Evolutionary conservation across 192 early-diverging fungal species (phyloP).

Genomic region (Ambispora gerdemannii): DNA sequence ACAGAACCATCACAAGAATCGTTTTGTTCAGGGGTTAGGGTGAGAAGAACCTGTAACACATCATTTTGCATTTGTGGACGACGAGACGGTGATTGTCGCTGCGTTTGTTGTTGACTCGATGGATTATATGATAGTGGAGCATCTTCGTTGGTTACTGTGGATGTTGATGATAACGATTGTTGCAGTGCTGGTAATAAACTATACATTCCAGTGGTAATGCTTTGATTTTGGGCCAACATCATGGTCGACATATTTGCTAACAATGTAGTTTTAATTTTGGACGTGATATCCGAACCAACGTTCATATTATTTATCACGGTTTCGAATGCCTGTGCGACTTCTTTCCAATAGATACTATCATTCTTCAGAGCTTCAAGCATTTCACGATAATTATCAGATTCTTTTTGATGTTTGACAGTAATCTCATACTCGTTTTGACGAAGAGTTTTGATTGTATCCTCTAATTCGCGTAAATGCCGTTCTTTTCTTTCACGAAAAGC

Average conservation of each 20-base stretch:
- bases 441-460: conserved; percentile 67
- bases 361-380: conserved; percentile 40
- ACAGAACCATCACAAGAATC: background rate
- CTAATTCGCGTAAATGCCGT: conserved; percentile 69
- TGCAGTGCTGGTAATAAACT: too few relatives aligned
- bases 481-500: conserved; percentile 87
- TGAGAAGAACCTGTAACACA: too few relatives aligned
- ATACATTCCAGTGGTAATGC: too few relatives aligned
- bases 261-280: conserved; percentile 19
- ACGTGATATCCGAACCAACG: background rate
- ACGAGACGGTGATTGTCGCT: too few relatives aligned
- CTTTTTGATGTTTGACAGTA: conserved; percentile 34
- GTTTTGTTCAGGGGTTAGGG: too few relatives aligned
- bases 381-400: conserved; percentile 36
- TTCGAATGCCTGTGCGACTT: conserved; percentile 46
- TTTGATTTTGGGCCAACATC: too few relatives aligned
- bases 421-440: conserved; percentile 55
- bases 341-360: conserved; percentile 48
- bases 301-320: conserved; percentile 31
- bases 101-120: too few relatives aligned
- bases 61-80: too few relatives aligned
- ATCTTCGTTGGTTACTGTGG: too few relatives aligned
- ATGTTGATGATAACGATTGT: too few relatives aligned
- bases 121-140: too few relatives aligned
- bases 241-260: background rate